Base-by-base conservation (phyloP, 2,329 filamentous ascomycete species). In the Pleurostoma richardsiae region DNA sequence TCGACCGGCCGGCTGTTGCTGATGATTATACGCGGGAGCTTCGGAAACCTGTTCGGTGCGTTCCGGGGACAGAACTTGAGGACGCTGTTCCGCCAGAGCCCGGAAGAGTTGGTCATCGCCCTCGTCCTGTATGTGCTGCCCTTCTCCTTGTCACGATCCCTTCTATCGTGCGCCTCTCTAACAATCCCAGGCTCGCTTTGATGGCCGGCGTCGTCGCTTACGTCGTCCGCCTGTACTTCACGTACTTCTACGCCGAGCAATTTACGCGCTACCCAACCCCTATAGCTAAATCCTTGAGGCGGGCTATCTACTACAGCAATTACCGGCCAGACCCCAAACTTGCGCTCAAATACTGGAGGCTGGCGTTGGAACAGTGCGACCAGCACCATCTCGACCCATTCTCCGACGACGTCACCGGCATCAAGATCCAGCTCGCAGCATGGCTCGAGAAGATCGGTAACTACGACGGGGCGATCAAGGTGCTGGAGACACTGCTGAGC, bases 381-480 rank as follows among this genome's bases (percentile, higher is more conserved):
- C 83, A 89, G 58, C 61, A 86, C 43, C 82, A 83, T 0, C 80
- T 99, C 71, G 90, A 97, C 60, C 89, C 88, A 0, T 95, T 91
- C 62, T 91, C 88, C 4, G 88, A 96, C 56, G 91, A 96, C 63
- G 85, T 96, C 31, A 76, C 96, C 55, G 94, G 94, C 6, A 83
- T 97, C 44, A 89, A 90, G 60, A 84, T 97, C 43, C 83, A 91
- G 61, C 75, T 95, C 6, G 83, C 89, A 1, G 77, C 78, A 7
- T 83, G 95, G 75, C 76, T 96, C 52, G 89, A 96, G 66, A 85
- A 86, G 59, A 80, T 88, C 11, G 77, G 83, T 30, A 80, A 86
- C 57, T 83, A 83, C 59, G 74, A 80, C 27, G 80, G 83, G 48
- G 83, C 90, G 0, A 83, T 88, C 48, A 80, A 88, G 43, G 82